Base-by-base conservation (phyloP, 176 grass and related monocot species). In the Alloteropsis semialata region DNA sequence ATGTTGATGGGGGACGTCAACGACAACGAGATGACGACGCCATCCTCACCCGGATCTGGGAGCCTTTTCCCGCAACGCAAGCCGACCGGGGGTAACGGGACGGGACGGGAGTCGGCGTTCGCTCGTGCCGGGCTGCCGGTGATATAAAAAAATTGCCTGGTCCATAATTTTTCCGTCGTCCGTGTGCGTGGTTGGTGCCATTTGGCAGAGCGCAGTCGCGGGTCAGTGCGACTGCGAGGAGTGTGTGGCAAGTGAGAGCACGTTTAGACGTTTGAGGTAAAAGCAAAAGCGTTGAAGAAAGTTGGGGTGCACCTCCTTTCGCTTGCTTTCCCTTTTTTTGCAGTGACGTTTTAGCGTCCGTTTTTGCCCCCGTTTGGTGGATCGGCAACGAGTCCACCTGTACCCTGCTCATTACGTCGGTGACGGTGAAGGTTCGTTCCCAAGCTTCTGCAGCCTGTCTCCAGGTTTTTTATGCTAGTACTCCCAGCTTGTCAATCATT, bases 131-230 rank as follows among this genome's bases (percentile, higher is more conserved):
- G n/a, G n/a, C 14, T 57, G 82, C 29, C 32, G 30, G 28, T 27
- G 44, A 36, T 36, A 36, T 36, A 61, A 61, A 5, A 57, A 10
- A 61, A 29, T 30, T 16, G 27, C 27, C 0, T 30, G 58, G 58
- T 30, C 27, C 51, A 10, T 13, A n/a, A n/a, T 57, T 57, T 24
- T 57, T 11, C 1, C 24, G 7, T 25, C 9, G 41, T 16, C 45
- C 12, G 17, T 14, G 49, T 21, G 49, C 49, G 27, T 32, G 25
- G 19, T 6, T 46, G 21, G n/a, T 55, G 84, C 69, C 85, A 75
- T 87, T 87, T 81, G 85, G 77, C 77, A 41, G 21, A 2, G 56
- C 8, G 53, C 50, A 21, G 22, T 12, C 10, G 54, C 74, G 64
- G 22, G 55, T 50, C 42, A 36, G 76, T 65, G 41, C 27, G 67